Evolutionary conservation across 228 moss, liverwort and hornwort genomes (phyloP), one percentile per base, ranked within the genome.

Genomic region (Sphagnum magellanicum): DNA sequence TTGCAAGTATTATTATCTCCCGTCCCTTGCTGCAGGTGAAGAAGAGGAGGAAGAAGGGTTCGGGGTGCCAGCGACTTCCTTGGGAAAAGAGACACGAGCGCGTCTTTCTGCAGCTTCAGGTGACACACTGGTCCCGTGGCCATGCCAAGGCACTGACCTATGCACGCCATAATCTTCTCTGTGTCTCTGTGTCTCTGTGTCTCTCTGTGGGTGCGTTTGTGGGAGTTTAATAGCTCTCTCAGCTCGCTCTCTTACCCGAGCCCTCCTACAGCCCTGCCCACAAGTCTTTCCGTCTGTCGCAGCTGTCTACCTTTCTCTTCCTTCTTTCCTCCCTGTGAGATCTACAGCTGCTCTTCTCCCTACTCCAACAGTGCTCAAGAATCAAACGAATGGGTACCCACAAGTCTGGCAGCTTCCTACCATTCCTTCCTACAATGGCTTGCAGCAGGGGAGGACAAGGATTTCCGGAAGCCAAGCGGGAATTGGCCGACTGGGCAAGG

Each of bases 101-200:
- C 32, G 3, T 32, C 32, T 32, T 32, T 32, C 32, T 32, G 32
- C 32, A 32, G 76, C 67, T 74, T 63, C 55, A 79, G 68, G 6
- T 75, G 74, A 48, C 79, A 67, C 57, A 75, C 74, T 51, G 73
- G 67, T 60, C 72, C 71, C 77, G 74, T 79, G 52, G 77, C 70
- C 59, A 76, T 77, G 70, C 81, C 77, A 63, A 79, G 73, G 79
- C 79, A 76, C 70, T 81, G 81, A 79, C 78, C 79, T 53, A 62
- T 65, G 72, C 84, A 79, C 70, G 70, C 73, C 81, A 85, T 85
- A 69, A 67, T 65, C 59, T 49, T 63, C 62, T 61, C 51, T 49
- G 6, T 59, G 48, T 58, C 46, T 58, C 59, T 59, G 46, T 46
- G 46, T 9, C 10, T 1, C 32, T 10, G 1, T 64, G 48, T 49